Evolutionary conservation across 2,329 filamentous ascomycete species (phyloP).

Genomic region (Fusarium nodosum): DNA sequence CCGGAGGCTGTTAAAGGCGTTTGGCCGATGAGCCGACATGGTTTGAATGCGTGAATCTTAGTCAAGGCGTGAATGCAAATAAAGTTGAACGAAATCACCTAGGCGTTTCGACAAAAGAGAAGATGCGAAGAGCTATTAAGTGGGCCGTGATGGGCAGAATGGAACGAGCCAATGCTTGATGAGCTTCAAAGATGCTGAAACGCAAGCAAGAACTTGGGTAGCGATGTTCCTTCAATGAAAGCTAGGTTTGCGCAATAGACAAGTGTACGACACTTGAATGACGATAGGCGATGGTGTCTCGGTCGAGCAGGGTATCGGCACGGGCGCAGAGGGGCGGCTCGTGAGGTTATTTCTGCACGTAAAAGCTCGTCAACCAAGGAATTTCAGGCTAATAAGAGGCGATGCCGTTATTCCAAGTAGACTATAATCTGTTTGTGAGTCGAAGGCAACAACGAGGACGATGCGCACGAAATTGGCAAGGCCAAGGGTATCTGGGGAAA

Average conservation of each 20-base stretch:
- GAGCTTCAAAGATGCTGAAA: slow-evolving; percentile 39
- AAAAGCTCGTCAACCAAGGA: slow-evolving; percentile 26
- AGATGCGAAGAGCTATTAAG: slow-evolving; percentile 46
- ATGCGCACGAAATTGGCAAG: slow-evolving; percentile 46
- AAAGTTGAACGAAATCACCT: slow-evolving; percentile 44
- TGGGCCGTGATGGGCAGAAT: slow-evolving; percentile 56
- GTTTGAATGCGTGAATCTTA: slow-evolving; percentile 47
- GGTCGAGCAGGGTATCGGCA: slow-evolving; percentile 47
- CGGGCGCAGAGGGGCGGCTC: slow-evolving; percentile 42
- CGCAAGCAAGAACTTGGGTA: slow-evolving; percentile 21
- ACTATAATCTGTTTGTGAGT: slow-evolving; percentile 47
- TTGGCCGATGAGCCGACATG: slow-evolving; percentile 93
- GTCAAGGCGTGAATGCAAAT: slow-evolving; percentile 49
- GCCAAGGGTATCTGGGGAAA: slow-evolving; percentile 53
- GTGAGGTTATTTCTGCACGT: slow-evolving; percentile 42
- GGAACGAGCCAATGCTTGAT: slow-evolving; percentile 37
- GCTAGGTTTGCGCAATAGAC: slow-evolving; percentile 42
- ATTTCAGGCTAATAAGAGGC: slow-evolving; percentile 18
- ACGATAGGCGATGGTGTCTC: slow-evolving; percentile 46
- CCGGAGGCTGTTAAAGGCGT: slow-evolving; percentile 87
- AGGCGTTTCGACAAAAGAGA: slow-evolving; percentile 48
- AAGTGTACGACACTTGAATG: slow-evolving; percentile 38
- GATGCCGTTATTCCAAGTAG: slow-evolving; percentile 34
- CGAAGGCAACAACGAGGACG: slow-evolving; percentile 39
- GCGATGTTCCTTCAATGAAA: slow-evolving; percentile 25